These are phyloP conservation scores for Solanum stenotomum DNA, from an alignment of 257 asterid species.

Conservation along the genomic window DNA sequence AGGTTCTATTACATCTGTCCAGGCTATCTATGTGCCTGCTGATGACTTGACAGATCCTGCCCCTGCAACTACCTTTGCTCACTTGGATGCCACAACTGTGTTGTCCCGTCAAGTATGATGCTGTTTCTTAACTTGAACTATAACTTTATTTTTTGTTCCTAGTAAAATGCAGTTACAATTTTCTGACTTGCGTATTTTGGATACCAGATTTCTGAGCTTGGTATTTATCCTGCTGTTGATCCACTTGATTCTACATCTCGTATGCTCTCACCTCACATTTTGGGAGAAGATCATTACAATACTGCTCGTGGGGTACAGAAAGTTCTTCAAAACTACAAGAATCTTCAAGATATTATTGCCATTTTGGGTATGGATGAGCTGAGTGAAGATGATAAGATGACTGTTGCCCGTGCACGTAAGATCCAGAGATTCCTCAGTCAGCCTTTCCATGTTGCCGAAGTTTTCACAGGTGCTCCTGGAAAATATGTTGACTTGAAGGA, in stretches of 20 bases:
- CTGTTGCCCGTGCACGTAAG: conserved; percentile 99
- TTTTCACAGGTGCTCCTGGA: conserved; percentile 97
- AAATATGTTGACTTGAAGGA: conserved; percentile 96
- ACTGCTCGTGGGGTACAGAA: conserved; percentile 99
- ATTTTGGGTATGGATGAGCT: conserved; percentile 99
- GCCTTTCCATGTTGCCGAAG: conserved; percentile 99
- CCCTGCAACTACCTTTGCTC: conserved; percentile 99
- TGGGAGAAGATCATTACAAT: conserved; percentile 93
- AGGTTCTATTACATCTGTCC: conserved; percentile 96
- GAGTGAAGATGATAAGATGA: conserved; percentile 95
- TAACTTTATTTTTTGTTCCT: neutral
- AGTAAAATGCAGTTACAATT: neutral
- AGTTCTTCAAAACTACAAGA: conserved; percentile 93
- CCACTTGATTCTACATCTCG: conserved; percentile 98
- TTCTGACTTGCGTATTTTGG: neutral
- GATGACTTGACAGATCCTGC: conserved; percentile 99
- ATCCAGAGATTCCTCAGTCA: conserved; percentile 86
- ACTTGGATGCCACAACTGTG: conserved; percentile 99
- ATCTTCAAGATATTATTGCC: conserved; percentile 98
- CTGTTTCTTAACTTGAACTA: neutral
- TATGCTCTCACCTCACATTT: conserved; percentile 93
- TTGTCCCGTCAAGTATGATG: conserved; percentile 71
- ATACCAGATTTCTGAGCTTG: conserved; percentile 88
- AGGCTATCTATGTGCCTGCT: conserved; percentile 99
- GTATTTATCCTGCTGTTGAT: conserved; percentile 98